Evolutionary conservation across 805 yeast species (phyloP).

Genomic region (Ogataea naganishii): DNA sequence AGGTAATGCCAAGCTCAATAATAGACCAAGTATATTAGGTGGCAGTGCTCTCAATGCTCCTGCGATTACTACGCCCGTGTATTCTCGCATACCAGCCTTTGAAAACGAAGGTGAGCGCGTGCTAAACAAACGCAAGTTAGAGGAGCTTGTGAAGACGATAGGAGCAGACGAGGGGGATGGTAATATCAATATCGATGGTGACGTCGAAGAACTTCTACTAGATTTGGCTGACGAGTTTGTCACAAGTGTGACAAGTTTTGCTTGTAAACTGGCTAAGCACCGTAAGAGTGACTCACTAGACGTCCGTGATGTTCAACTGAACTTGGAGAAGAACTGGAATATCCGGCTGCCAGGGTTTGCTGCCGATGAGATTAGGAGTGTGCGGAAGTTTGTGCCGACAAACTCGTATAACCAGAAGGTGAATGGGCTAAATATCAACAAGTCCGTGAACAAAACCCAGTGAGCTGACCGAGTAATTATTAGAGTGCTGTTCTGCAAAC

Average conservation of each 20-base stretch:
- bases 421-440: constrained; percentile 58
- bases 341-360: constrained; percentile 90
- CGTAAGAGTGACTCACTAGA: constrained; percentile 83
- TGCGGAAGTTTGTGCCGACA: constrained; percentile 65
- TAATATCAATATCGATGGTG: constrained; percentile 87
- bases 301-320: constrained; percentile 83
- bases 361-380: constrained; percentile 79
- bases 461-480: constrained; percentile 2
- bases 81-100: constrained; percentile 68
- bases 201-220: constrained; percentile 82
- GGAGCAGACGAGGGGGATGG: constrained; percentile 88
- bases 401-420: constrained; percentile 55
- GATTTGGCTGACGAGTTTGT: constrained; percentile 97
- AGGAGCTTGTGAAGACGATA: constrained; percentile 76
- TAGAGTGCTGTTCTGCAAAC: not conserved
- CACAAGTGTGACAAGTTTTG: constrained; percentile 81
- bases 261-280: constrained; percentile 92
- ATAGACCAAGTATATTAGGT: constrained; percentile 76
- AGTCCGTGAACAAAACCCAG: constrained; percentile 45
- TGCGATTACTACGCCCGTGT: constrained; percentile 67
- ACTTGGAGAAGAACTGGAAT: constrained; percentile 90
- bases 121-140: constrained; percentile 78
- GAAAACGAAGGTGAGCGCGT: constrained; percentile 80
- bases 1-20: constrained; percentile 47
- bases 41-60: constrained; percentile 72